A percentile compares a stretch with the other conserved stretches of the same genome.
These are phyloP conservation scores for Pythium aquatile DNA, from an alignment of 352 stramenopile genomes.

Conservation along the genomic window DNA sequence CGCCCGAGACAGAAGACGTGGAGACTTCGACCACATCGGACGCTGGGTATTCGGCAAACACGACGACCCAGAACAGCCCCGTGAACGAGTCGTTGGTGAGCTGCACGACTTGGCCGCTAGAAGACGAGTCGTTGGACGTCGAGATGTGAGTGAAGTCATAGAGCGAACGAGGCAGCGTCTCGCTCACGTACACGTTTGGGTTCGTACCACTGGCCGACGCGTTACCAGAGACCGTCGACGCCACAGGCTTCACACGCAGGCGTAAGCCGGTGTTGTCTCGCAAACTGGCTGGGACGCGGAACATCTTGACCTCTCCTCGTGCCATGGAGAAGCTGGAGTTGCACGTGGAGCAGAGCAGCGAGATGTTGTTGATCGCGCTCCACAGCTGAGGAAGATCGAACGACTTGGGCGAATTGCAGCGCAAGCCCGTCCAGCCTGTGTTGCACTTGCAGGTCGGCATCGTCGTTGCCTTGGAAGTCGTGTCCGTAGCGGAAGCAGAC, in stretches of 20 bases:
- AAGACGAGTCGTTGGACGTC: constrained; percentile 20
- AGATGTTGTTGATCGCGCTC: constrained; percentile 47
- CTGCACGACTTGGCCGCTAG: constrained; percentile 40
- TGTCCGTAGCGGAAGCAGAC: background rate
- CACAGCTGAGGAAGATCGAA: constrained; percentile 64
- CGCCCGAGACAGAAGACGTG: background rate
- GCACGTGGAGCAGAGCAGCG: constrained; percentile 57
- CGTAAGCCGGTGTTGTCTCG: constrained; percentile 46
- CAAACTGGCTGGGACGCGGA: constrained; percentile 64
- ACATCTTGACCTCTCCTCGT: constrained; percentile 56
- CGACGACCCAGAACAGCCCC: constrained; percentile 70
- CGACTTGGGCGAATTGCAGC: constrained; percentile 53
- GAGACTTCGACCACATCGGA: constrained; percentile 9
- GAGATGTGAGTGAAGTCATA: constrained; percentile 78
- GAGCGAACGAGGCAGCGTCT: constrained; percentile 62
- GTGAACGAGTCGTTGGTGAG: constrained; percentile 53
- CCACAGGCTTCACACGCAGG: constrained; percentile 18
- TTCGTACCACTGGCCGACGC: constrained; percentile 18
- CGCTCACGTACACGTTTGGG: constrained; percentile 71
- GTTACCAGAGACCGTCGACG: background rate
- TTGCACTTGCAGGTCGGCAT: constrained; percentile 47
- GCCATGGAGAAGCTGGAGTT: constrained; percentile 40
- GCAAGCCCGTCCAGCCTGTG: constrained; percentile 59
- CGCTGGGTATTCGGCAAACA: constrained; percentile 60
- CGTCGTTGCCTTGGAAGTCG: constrained; percentile 7